phyloP scores from a whole-genome alignment of 768 basidiomycete species.

The Suillus fuscotomentosus region DNA sequence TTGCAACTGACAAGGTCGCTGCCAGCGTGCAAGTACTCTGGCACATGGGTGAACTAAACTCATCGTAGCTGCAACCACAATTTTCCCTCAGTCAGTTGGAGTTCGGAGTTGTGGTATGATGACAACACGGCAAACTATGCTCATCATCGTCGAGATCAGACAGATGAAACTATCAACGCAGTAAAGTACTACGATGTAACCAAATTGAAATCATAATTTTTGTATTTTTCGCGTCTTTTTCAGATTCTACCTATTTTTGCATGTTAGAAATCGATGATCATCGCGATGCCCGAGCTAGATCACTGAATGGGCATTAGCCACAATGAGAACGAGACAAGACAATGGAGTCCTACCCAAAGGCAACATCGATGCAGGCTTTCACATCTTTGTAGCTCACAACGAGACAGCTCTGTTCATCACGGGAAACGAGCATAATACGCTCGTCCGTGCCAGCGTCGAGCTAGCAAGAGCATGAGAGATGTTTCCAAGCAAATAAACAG shows the following conservation, averaged over 20 bases:
- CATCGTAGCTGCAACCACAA: background rate
- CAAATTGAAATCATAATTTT: constrained; percentile 22
- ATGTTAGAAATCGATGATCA: constrained; percentile 12
- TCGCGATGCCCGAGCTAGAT: constrained; percentile 36
- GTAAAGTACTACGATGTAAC: background rate
- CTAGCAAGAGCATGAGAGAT: constrained; percentile 35
- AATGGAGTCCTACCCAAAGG: constrained; percentile 62
- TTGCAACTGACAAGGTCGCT: background rate
- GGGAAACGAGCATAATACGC: constrained; percentile 88
- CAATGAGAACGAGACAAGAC: background rate
- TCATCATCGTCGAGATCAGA: background rate
- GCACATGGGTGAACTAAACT: background rate
- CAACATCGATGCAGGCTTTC: constrained; percentile 79
- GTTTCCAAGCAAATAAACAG: background rate
- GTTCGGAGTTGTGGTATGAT: background rate
- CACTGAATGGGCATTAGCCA: constrained; percentile 32
- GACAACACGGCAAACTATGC: background rate
- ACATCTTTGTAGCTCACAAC: constrained; percentile 93
- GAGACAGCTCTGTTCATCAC: constrained; percentile 95
- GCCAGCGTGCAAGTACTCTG: background rate
- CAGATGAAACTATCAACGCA: background rate
- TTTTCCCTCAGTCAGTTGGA: background rate
- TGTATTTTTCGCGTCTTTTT: constrained; percentile 58
- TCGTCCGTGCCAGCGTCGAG: constrained; percentile 94
- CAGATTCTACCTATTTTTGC: constrained; percentile 68